Base-by-base conservation (phyloP, 2,329 filamentous ascomycete species). In the Macroventuria anomochaeta region DNA sequence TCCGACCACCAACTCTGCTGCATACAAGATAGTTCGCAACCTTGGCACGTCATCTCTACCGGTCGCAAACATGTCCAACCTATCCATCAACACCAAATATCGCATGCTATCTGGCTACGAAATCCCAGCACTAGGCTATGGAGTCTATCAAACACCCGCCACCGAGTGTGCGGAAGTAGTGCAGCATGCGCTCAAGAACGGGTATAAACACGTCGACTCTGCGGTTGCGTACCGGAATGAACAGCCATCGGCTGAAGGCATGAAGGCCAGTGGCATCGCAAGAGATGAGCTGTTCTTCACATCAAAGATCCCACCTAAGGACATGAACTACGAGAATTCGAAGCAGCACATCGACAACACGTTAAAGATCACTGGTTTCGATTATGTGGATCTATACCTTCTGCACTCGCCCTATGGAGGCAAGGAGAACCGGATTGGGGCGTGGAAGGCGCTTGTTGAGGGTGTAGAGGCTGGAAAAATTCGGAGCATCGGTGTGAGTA, bases 201-300 rank as follows among this genome's bases (percentile, higher is more conserved):
- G 85, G 7, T 88, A 88, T 68, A 80, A 85, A 26, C 85, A 88
- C 64, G 83, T 88, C 38, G 86, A 88, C 73, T 83, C 87, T 0
- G 89, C 88, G 2, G 71, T 74, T 5, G 3, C 85, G 63, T 92
- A 92, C 71, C 81, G 76, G 50, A 92, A 92, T 61, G 89, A 92
- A 69, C 71, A 76, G 11, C 80, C 88, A 63, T 86, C 91, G 29
- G 86, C 87, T 5, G 77, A 84, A 40, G 88, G 88, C 1, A 76
- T 91, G 28, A 78, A 78, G 36, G 69, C 81, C 46, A 86, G 83
- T 1, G 79, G 79, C 0, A 63, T 91, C 8, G 73, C 79, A 2
- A 80, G 86, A 29, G 74, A 79, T 11, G 79, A 89, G 12, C 62
- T 92, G 29, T 92, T 88, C 71, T 76, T 91, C 46, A 91, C 88